Evolutionary conservation across 352 stramenopile species (phyloP).

Genomic region (Albugo laibachii): DNA sequence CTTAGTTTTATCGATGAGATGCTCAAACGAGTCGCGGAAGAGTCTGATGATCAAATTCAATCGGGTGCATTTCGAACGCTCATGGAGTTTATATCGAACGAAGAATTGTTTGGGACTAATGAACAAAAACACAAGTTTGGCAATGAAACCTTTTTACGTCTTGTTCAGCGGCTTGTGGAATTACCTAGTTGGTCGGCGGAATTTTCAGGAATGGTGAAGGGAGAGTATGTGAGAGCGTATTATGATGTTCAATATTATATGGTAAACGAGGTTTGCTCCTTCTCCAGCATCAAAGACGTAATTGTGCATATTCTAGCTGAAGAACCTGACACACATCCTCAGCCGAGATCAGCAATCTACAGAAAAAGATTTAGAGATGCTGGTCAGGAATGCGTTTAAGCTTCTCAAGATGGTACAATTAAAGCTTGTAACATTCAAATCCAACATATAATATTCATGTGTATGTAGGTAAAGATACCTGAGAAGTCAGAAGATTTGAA

Average conservation of each 20-base stretch:
- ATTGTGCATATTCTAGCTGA: slow-evolving; percentile 14
- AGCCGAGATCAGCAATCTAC: slow-evolving; percentile 12
- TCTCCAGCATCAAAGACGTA: neutral
- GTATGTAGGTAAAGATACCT: slow-evolving; percentile 35
- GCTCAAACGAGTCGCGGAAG: slow-evolving; percentile 41
- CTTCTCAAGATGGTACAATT: slow-evolving; percentile 13
- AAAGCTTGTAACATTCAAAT: neutral
- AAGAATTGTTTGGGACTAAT: slow-evolving; percentile 20
- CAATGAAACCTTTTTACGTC: slow-evolving; percentile 65
- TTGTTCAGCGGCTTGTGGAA: slow-evolving; percentile 43
- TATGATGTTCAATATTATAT: slow-evolving; percentile 79
- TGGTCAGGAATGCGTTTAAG: slow-evolving; percentile 15
- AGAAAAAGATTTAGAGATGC: slow-evolving; percentile 14
- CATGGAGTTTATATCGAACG: slow-evolving; percentile 74
- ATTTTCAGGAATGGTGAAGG: slow-evolving; percentile 65
- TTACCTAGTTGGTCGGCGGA: slow-evolving; percentile 15
- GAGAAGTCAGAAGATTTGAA: slow-evolving; percentile 31
- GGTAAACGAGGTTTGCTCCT: slow-evolving; percentile 10
- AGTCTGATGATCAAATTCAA: slow-evolving; percentile 39
- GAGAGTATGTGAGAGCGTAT: slow-evolving; percentile 68
- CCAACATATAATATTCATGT: slow-evolving; percentile 16
- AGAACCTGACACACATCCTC: slow-evolving; percentile 41
- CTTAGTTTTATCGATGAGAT: slow-evolving; percentile 66
- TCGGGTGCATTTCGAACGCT: slow-evolving; percentile 67
- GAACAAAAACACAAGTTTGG: slow-evolving; percentile 21